Evolutionary conservation across 129 eudicot genomes (phyloP), one percentile per base, ranked within the genome.

Genomic region (Centaurea solstitialis): DNA sequence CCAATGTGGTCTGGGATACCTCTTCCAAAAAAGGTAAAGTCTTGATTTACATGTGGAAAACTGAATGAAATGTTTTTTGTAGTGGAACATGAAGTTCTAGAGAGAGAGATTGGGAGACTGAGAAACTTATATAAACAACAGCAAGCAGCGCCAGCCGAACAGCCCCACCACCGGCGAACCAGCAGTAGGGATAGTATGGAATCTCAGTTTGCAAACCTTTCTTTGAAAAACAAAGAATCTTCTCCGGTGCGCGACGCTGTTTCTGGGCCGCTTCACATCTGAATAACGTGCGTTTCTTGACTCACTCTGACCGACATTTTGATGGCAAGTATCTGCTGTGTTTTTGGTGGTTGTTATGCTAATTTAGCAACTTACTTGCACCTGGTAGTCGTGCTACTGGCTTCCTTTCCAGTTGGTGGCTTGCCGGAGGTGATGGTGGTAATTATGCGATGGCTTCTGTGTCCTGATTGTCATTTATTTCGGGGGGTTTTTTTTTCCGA

Each of bases 31-130:
- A n/a, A n/a, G n/a, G n/a, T n/a, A n/a, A n/a, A n/a, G n/a, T n/a
- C n/a, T 26, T 21, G 35, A 22, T 7, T 61, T 64, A 43, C 39
- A 13, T 37, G 9, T 64, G 21, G 50, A 20, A 43, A 65, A 28
- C 79, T 81, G 69, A 84, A 17, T 2, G 3, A 11, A 38, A 12
- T 24, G 9, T 45, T 76, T 69, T 76, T 26, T 18, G 62, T 86
- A 94, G 98, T 94, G 89, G 98, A 94, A 76, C 98, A 94, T 83
- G 97, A 94, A 76, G 97, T 94, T n/a, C 33, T 94, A 85, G 98
- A 90, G 82, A 91, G 89, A 83, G 98, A 94, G 84, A 80, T 79
- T 6, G 80, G 82, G 61, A 88, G 98, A 69, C 91, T 94, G 43
- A 84, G 89, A 73, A 83, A 76, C 74, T 40, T 94, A 84, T 87